Evolutionary conservation across 1,284 basidiomycete species (phyloP).

Genomic region (Pterula multifida): DNA sequence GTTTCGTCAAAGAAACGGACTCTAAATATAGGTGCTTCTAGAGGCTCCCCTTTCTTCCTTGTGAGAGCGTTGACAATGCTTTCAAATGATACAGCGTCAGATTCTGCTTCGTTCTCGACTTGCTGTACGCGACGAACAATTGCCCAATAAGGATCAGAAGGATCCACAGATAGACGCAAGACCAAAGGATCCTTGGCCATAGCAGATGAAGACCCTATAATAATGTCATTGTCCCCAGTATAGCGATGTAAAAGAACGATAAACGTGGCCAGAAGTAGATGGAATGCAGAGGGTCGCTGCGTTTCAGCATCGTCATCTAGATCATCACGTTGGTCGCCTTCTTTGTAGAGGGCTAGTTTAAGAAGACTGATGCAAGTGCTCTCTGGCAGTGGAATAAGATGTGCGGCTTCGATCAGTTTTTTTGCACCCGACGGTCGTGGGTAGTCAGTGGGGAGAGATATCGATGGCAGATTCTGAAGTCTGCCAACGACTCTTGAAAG

Average conservation of each 20-base stretch:
- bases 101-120: constrained; percentile 77
- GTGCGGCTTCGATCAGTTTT: constrained; percentile 72
- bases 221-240: constrained; percentile 91
- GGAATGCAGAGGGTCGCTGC: constrained; percentile 73
- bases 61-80: constrained; percentile 65
- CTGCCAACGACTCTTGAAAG: constrained; percentile 44
- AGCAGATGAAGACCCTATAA: constrained; percentile 85
- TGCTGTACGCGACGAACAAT: constrained; percentile 81
- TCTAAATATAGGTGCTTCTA: constrained; percentile 71
- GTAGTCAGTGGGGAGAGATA: constrained; percentile 95
- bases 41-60: constrained; percentile 46
- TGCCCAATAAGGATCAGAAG: constrained; percentile 85
- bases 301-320: constrained; percentile 31
- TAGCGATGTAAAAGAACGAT: constrained; percentile 87
- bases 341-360: constrained; percentile 66
- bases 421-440: constrained; percentile 70
- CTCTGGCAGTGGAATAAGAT: constrained; percentile 52
- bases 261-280: constrained; percentile 87
- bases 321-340: constrained; percentile 43
- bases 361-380: constrained; percentile 59
- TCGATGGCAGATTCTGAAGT: constrained; percentile 73
- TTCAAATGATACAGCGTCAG: constrained; percentile 79
- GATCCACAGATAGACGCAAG: constrained; percentile 77
- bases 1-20: constrained; percentile 96
- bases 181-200: constrained; percentile 74